These are phyloP conservation scores for Wickerhamiella kurtzmanii DNA, from an alignment of 805 yeast genomes.

Conservation along the genomic window DNA sequence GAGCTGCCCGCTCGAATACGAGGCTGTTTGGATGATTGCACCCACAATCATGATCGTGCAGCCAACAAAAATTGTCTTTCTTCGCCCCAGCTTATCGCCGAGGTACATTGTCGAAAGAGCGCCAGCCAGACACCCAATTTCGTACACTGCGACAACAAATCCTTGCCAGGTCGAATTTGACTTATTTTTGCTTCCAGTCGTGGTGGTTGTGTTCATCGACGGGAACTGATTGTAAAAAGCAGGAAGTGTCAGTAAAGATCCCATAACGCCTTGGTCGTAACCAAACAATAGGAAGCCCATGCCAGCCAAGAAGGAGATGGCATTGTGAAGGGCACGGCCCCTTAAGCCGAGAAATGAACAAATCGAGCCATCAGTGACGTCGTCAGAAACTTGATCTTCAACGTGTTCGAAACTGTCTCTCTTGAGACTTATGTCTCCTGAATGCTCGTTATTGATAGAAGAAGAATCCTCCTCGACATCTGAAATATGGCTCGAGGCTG, in stretches of 20 bases:
- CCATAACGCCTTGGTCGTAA: constrained; percentile 61
- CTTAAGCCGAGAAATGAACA: constrained; percentile 7
- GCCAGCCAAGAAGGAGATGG: constrained; percentile 45
- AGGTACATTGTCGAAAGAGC: constrained; percentile 43
- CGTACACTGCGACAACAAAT: constrained; percentile 32
- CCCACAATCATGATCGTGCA: constrained; percentile 45
- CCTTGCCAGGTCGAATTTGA: constrained; percentile 21
- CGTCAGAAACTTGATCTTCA: background rate
- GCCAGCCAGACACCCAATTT: constrained; percentile 56
- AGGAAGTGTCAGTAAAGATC: constrained; percentile 14
- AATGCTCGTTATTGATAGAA: background rate
- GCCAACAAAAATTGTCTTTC: constrained; percentile 33
- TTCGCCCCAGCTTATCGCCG: constrained; percentile 50
- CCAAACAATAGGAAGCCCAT: constrained; percentile 43
- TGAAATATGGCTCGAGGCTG: background rate
- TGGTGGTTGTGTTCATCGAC: constrained; percentile 11
- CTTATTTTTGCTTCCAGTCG: constrained; percentile 14
- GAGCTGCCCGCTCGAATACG: constrained; percentile 50
- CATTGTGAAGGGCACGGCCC: constrained; percentile 10
- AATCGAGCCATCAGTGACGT: background rate
- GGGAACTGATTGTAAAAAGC: constrained; percentile 18
- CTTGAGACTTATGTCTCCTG: background rate
- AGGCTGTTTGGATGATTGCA: constrained; percentile 40
- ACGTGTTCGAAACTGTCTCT: background rate
- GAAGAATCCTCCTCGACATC: background rate